Conservation (phyloP, 2,329 filamentous ascomycete genomes). For the Scedosporium apiospermum region DNA sequence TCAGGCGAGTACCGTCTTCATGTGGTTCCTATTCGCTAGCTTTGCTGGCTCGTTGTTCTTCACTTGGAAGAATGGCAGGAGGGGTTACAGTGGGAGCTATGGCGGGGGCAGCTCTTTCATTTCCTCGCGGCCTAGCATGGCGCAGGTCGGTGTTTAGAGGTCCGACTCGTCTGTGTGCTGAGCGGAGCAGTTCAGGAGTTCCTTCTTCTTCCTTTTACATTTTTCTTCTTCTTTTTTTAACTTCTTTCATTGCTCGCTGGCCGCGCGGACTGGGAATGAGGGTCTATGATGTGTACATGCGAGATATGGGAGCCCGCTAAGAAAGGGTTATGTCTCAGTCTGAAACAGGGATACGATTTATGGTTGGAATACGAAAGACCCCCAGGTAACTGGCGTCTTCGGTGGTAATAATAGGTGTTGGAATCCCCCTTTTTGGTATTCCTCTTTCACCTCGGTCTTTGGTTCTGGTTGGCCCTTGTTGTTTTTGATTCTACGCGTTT, state of each 20-base stretch:
- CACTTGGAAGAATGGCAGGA: conserved; percentile 41
- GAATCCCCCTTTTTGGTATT: background rate
- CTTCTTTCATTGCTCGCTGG: background rate
- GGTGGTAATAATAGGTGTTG: background rate
- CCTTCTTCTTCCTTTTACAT: background rate
- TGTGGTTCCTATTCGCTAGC: conserved; percentile 66
- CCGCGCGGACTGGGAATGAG: background rate
- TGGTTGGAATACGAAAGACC: background rate
- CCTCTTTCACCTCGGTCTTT: background rate
- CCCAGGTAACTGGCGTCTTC: background rate
- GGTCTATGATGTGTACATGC: background rate
- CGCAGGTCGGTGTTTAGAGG: conserved; percentile 41
- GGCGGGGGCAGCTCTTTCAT: conserved; percentile 25
- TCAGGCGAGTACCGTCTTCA: conserved; percentile 64
- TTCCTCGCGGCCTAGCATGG: conserved; percentile 41
- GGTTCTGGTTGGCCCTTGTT: conserved; percentile 1
- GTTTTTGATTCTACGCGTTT: background rate
- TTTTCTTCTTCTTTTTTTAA: background rate
- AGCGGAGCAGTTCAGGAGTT: background rate
- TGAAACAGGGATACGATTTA: background rate
- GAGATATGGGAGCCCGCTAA: background rate
- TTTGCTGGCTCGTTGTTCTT: conserved; percentile 50
- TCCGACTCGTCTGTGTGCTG: background rate
- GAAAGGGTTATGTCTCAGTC: background rate
- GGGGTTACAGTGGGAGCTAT: conserved; percentile 26